Conservation (phyloP, 1,139 yeast genomes). For the Protomyces lactucae-debilis region DNA sequence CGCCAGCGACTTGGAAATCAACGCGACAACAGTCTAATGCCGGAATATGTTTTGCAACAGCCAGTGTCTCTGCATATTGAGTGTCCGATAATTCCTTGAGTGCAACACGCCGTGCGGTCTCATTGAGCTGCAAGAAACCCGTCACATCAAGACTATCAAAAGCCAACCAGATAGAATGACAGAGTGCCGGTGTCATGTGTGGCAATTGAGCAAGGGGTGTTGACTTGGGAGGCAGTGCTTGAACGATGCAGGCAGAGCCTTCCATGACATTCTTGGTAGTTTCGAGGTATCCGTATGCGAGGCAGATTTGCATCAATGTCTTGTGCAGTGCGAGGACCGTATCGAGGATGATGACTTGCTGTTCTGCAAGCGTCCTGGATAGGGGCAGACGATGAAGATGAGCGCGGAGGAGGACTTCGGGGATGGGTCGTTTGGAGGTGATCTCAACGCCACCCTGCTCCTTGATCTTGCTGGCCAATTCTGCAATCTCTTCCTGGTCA, state of each 20-base stretch:
- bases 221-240: conserved; percentile 63
- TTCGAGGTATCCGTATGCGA: conserved; percentile 69
- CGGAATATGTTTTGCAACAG: conserved; percentile 65
- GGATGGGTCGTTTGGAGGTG: not conserved
- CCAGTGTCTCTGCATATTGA: conserved; percentile 47
- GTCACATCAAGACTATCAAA: conserved; percentile 40
- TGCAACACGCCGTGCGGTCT: conserved; percentile 49
- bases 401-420: conserved; percentile 15
- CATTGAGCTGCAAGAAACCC: conserved; percentile 53
- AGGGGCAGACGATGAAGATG: conserved; percentile 2
- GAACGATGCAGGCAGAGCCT: conserved; percentile 66
- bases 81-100: conserved; percentile 52
- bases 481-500: not conserved
- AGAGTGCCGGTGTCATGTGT: conserved; percentile 46
- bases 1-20: conserved; percentile 84
- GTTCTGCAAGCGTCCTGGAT: conserved; percentile 37
- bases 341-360: conserved; percentile 48
- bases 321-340: conserved; percentile 54
- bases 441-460: not conserved
- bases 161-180: not conserved
- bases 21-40: conserved; percentile 63
- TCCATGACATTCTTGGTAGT: conserved; percentile 59
- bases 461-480: not conserved
- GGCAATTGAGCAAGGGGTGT: conserved; percentile 74
- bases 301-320: conserved; percentile 76